Base-by-base conservation (phyloP, 352 stramenopile genomes). In the Phytophthora boehmeriae region DNA sequence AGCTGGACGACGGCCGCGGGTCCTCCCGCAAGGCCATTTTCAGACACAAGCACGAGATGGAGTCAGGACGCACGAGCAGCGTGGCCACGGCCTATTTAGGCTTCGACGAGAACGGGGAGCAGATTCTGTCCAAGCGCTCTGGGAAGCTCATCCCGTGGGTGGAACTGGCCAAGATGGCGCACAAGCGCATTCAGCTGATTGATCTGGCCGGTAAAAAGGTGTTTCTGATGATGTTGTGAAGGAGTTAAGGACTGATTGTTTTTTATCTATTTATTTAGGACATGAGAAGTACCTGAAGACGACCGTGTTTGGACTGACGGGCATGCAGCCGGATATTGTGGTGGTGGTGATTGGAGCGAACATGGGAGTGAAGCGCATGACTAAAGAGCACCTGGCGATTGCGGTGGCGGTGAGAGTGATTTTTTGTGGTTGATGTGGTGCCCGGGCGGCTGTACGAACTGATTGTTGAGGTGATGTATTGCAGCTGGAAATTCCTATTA, bases 231-330 rank as follows among this genome's bases (percentile, higher is more conserved):
- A 17, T 8, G 23, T 30, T 30, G 25, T 30, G 25, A 30, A 30
- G 25, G 25, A 6, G 3, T 3, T 30, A 30, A 30, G 25, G 6
- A 14, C 13, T 36, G 13, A 27, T 38, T 47, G 10, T 49, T 42
- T 3, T 38, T 35, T 8, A 38, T 28, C 5, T 23, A 2, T 14
- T 25, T 5, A 28, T 22, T 14, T 32, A 63, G 81, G 97, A 11
- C 97, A 99, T 68, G 97, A 99, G 59, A 98, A 98, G 64, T 99
- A 99, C 77, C 82, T 99, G 35, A 99, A 99, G 82, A 99, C 97
- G 34, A 99, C 97, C 16, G 97, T 99, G 44, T 99, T 99, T 80
- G 97, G 98, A 6, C 91, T 99, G 27, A 99, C 96, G 11, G 96
- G 93, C 25, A 98, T 98, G 78, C 93, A 98, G 65, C 94, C 96